These are phyloP conservation scores for Aspergillus novoparasiticus DNA, from an alignment of 2,329 filamentous ascomycete species.

Conservation along the genomic window DNA sequence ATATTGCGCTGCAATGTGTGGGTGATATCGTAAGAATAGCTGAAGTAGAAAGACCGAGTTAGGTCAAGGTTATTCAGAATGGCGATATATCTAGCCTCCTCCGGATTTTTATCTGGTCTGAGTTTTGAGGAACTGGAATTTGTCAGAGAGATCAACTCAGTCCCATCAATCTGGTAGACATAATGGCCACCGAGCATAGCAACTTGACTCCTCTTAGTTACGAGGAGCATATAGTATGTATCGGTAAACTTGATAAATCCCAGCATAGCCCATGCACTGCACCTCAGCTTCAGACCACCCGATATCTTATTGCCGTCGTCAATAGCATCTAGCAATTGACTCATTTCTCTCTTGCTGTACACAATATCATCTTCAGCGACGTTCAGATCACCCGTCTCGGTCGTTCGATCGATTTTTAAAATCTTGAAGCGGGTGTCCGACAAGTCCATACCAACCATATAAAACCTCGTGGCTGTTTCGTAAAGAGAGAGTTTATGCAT, in stretches of 20 bases:
- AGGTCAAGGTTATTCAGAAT: constrained; percentile 92
- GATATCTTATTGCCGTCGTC: constrained; percentile 92
- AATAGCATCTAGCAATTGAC: constrained; percentile 87
- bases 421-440: constrained; percentile 87
- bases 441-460: constrained; percentile 90
- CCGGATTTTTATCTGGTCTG: constrained; percentile 79
- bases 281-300: constrained; percentile 85
- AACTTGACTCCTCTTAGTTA: constrained; percentile 93
- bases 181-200: constrained; percentile 96
- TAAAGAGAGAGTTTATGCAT: constrained; percentile 99
- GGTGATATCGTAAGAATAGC: constrained; percentile 96
- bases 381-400: constrained; percentile 74
- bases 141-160: constrained; percentile 85
- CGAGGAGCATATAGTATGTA: constrained; percentile 93
- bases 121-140: constrained; percentile 67
- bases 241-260: constrained; percentile 97
- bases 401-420: constrained; percentile 90
- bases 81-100: constrained; percentile 84
- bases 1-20: constrained; percentile 92
- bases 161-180: constrained; percentile 91
- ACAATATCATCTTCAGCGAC: constrained; percentile 94
- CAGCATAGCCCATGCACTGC: constrained; percentile 88
- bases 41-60: constrained; percentile 93
- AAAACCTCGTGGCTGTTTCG: constrained; percentile 90
- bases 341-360: constrained; percentile 91